Base-by-base conservation (phyloP, 2,329 filamentous ascomycete species). In the Cladophialophora carrionii region DNA sequence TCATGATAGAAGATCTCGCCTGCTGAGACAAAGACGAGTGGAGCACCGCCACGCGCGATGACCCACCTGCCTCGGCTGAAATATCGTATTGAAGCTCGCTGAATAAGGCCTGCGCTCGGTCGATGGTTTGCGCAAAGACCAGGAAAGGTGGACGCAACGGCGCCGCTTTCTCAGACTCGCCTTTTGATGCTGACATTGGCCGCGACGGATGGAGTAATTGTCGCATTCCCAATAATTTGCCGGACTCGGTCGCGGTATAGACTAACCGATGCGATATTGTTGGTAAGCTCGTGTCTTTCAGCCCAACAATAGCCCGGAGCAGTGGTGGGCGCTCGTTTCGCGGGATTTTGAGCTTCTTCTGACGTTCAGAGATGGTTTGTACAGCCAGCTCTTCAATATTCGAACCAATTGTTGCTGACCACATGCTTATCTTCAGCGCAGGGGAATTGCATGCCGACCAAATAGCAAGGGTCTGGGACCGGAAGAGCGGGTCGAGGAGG, bases 341-440 rank as follows among this genome's bases (percentile, higher is more conserved):
- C 41, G 72, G 69, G 70, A 74, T 3, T 22, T 71, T 70, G 73
- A 83, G 78, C 43, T 67, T 74, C 49, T 77, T 74, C 57, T 77
- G 83, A 41, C 88, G 83, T 8, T 82, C 78, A 46, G 82, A 79
- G 57, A 95, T 84, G 14, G 88, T 89, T n/a, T 86, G 85, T 6
- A 85, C 85, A 54, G 91, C 85, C 7, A 97, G 81, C 22, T 88
- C 83, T 79, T 99, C 95, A 49, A 98, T 90, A 71, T 89, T 95
- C 17, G 94, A 96, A 3, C 91, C 92, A 88, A 99, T 97, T 0
- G 95, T 99, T 14, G 95, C 95, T 14, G 95, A 98, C 92, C 94
- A 99, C 66, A 96, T 88, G 9, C 90, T 91, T 3, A 92, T 83
- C 26, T 88, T 85, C 8, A 98, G 81, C n/a, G 83, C 78, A 2